phyloP scores from a whole-genome alignment of 805 yeast genomes.

The Ogataea methylovora region DNA sequence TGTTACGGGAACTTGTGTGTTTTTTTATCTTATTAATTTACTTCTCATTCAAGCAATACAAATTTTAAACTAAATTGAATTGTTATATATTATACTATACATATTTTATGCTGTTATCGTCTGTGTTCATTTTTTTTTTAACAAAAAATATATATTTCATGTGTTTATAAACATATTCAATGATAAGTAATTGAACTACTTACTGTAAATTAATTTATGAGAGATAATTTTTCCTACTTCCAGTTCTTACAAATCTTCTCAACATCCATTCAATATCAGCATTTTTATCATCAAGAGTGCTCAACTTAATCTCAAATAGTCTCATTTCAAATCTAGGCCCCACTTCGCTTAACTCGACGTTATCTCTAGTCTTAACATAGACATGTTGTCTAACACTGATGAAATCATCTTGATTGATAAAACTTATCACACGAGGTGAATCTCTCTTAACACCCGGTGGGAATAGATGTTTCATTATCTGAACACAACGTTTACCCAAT shows the following conservation, averaged over 20 bases:
- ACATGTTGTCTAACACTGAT: conserved; percentile 94
- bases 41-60: no score
- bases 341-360: conserved; percentile 90
- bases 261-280: conserved; percentile 98
- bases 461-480: conserved; percentile 78
- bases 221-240: conserved; percentile 87
- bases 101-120: no score
- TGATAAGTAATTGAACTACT: no score
- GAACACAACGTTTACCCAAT: conserved; percentile 76
- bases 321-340: conserved; percentile 99
- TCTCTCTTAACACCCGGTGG: conserved; percentile 96
- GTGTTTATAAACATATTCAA: background rate
- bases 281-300: conserved; percentile 90
- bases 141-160: no score
- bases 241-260: conserved; percentile 90
- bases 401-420: conserved; percentile 84
- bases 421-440: conserved; percentile 85
- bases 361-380: conserved; percentile 73
- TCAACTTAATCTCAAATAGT: conserved; percentile 77
- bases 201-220: background rate
- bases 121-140: background rate
- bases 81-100: no score
- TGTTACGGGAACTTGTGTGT: no score
- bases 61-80: no score
- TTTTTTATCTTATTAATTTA: no score